These are phyloP conservation scores for Collariella sp. DNA, from an alignment of 495 filamentous ascomycete species.

Conservation along the genomic window DNA sequence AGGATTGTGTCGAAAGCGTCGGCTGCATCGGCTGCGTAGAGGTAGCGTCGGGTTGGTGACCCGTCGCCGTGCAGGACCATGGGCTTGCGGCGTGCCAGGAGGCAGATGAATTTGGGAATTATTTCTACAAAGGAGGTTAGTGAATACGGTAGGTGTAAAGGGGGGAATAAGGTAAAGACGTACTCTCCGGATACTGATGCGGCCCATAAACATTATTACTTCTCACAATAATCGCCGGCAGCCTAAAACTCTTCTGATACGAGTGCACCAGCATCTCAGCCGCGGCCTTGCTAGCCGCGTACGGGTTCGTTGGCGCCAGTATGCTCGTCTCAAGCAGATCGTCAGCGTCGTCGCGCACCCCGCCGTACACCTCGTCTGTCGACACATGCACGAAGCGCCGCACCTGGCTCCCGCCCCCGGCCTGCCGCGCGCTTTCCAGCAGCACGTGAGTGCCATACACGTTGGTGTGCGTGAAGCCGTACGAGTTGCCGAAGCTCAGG, in stretches of 20 bases:
- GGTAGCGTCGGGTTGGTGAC: conserved; percentile 55
- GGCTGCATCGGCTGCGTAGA: conserved; percentile 65
- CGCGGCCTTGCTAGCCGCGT: conserved; percentile 68
- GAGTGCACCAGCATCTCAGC: conserved; percentile 74
- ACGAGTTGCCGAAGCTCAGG: conserved; percentile 62
- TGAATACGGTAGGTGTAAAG: neutral
- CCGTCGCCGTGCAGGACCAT: conserved; percentile 65
- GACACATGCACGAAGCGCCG: conserved; percentile 61
- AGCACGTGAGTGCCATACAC: conserved; percentile 67
- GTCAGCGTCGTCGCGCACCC: conserved; percentile 53
- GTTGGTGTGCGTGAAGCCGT: conserved; percentile 61
- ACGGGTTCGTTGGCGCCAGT: conserved; percentile 66
- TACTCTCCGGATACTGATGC: conserved; percentile 72
- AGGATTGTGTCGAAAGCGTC: conserved; percentile 71
- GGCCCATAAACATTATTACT: conserved; percentile 77
- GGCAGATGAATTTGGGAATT: conserved; percentile 63
- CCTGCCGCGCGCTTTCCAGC: conserved; percentile 56
- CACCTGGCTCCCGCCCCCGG: conserved; percentile 47
- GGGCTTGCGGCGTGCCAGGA: conserved; percentile 48
- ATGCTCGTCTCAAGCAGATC: conserved; percentile 54
- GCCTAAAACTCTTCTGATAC: conserved; percentile 62
- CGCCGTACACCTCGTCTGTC: conserved; percentile 73
- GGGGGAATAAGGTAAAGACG: conserved; percentile 18
- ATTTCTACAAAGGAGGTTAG: conserved; percentile 45
- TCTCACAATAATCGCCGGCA: conserved; percentile 62